Conservation (phyloP, 257 asterid genomes). For the Jasminum sambac region DNA sequence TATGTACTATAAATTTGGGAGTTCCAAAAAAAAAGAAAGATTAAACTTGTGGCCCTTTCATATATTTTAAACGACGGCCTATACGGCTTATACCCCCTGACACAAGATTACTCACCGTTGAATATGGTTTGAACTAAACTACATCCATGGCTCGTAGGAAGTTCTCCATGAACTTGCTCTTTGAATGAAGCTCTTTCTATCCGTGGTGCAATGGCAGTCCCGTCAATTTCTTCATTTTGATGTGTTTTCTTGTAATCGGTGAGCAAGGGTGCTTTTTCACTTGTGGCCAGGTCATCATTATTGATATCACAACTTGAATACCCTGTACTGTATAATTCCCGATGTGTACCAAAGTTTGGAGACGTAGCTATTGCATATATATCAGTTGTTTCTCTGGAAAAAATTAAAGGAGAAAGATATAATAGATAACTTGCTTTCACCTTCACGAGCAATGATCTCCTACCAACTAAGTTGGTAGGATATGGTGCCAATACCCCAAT, state of each 20-base stretch:
- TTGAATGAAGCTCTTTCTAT: conserved; percentile 27
- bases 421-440: no score
- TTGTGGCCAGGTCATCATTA: conserved; percentile 30
- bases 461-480: no score
- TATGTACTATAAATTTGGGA: no score
- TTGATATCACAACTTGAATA: conserved; percentile 29
- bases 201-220: conserved; percentile 24
- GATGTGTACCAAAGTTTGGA: conserved; percentile 55
- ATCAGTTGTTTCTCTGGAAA: conserved; percentile 72
- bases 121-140: conserved; percentile 43
- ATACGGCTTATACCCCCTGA: no score
- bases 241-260: conserved; percentile 37
- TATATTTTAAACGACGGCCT: no score
- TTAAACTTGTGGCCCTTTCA: no score
- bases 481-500: no score
- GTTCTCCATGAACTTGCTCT: conserved; percentile 36
- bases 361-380: conserved; percentile 73
- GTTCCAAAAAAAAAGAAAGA: no score
- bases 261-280: conserved; percentile 52
- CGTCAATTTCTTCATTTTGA: conserved; percentile 27
- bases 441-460: no score
- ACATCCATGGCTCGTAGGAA: conserved; percentile 46
- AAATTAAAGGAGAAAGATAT: neutral
- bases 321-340: conserved; percentile 35
- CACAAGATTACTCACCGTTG: conserved; percentile 3